phyloP scores from a whole-genome alignment of 2,329 filamentous ascomycete species.

The Neopestalotiopsis clavispora region DNA sequence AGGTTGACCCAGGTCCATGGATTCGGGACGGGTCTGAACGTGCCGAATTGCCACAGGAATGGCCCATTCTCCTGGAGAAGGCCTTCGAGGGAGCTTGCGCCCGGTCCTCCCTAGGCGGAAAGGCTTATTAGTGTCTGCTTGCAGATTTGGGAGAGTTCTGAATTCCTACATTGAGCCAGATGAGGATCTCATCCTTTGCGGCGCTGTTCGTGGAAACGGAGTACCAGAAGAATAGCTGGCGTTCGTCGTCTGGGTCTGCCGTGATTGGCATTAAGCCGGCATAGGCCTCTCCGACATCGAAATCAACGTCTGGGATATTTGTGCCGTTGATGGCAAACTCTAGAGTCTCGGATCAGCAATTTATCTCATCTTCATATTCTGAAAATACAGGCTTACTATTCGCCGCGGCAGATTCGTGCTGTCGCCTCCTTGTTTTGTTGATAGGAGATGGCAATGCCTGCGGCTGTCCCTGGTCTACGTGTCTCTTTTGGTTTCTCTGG shows the following conservation, averaged over 20 bases:
- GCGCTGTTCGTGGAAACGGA: constrained; percentile 52
- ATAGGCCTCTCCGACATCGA: constrained; percentile 66
- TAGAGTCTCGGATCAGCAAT: constrained; percentile 19
- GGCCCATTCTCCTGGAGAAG: constrained; percentile 80
- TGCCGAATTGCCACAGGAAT: constrained; percentile 74
- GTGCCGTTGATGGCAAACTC: constrained; percentile 66
- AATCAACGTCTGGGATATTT: constrained; percentile 66
- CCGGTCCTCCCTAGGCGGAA: constrained; percentile 44
- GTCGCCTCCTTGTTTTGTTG: background rate
- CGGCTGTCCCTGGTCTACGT: background rate
- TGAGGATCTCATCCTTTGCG: constrained; percentile 54
- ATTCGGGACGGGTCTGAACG: constrained; percentile 67
- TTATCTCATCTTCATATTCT: background rate
- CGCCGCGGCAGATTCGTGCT: background rate
- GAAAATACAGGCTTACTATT: background rate
- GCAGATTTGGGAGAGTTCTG: constrained; percentile 27
- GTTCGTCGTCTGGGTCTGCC: constrained; percentile 42
- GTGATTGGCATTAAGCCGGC: constrained; percentile 60
- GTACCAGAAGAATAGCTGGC: constrained; percentile 62
- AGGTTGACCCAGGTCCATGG: constrained; percentile 76
- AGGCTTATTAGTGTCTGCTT: background rate
- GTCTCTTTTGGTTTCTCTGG: background rate
- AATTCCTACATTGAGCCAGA: constrained; percentile 55
- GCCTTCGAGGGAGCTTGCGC: constrained; percentile 67
- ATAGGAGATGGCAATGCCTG: background rate